Conservation (phyloP, 1,284 basidiomycete species). For the Neonothopanus nambi region DNA sequence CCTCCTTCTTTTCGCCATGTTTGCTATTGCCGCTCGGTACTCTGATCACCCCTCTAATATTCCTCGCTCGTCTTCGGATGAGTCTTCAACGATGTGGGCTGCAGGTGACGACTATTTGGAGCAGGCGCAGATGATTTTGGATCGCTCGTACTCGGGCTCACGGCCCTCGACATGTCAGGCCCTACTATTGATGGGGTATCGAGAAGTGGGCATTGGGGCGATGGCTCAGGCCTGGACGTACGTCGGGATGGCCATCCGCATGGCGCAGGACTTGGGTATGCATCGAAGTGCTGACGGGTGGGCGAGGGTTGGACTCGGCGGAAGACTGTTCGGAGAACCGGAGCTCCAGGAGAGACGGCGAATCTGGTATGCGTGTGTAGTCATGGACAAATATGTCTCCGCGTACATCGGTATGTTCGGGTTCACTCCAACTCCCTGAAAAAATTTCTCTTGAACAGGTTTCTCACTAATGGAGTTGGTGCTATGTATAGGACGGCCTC, state of each 20-base stretch:
- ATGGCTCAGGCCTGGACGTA: conserved; percentile 88
- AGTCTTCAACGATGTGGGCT: conserved; percentile 56
- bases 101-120: conserved; percentile 77
- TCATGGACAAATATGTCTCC: conserved; percentile 81
- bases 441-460: not conserved
- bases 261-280: conserved; percentile 87
- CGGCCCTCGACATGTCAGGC: conserved; percentile 75
- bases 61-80: conserved; percentile 46
- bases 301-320: conserved; percentile 57
- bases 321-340: conserved; percentile 58
- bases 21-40: conserved; percentile 75
- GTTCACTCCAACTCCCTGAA: conserved; percentile 3
- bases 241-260: conserved; percentile 75
- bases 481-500: conserved; percentile 53
- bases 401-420: conserved; percentile 67
- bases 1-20: conserved; percentile 76
- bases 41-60: conserved; percentile 38
- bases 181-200: conserved; percentile 75
- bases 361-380: conserved; percentile 81
- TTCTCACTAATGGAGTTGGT: not conserved
- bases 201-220: conserved; percentile 83
- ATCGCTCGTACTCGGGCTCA: conserved; percentile 62
- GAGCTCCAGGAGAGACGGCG: conserved; percentile 75
- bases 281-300: conserved; percentile 80
- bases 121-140: conserved; percentile 69